Evolutionary conservation across 2,329 filamentous ascomycete genomes (phyloP), one percentile per base, ranked within the genome.

Genomic region (Phaeosphaeriaceae sp.): DNA sequence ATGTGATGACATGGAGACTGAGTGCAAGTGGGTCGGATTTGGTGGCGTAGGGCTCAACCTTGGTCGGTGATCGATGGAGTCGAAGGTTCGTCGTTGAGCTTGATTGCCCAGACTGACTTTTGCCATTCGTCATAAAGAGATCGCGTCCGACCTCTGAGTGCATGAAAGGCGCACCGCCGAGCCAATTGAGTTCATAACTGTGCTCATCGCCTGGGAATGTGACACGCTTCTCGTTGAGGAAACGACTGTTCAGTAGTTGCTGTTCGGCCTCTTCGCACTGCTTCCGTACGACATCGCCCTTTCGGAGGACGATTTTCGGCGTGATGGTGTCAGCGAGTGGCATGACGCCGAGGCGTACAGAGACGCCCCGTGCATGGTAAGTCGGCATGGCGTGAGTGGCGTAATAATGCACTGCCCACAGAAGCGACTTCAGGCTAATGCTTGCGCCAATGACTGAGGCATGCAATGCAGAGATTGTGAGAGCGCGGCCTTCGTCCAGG

Each of bases 91-190:
- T 28, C 17, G 40, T 2, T 2, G 49, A 11, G 15, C 6, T 11
- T 40, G 15, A 30, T 22, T 11, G 19, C 24, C 1, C 28, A 54
- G 44, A 15, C 17, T 50, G 32, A 24, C 30, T 30, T 28, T 52
- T 23, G 11, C 15, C 28, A 22, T 40, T 7, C 40, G 21, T 46
- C 30, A 15, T 7, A 17, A 50, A 46, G n/a, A 21, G 44, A 43
- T 28, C 52, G 24, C 15, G 23, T 19, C 64, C 58, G 3, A 61
- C 68, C n/a, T 71, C 66, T 0, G 68, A 69, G 49, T 77, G 74
- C 60, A 75, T 64, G 52, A 77, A 78, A 8, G 74, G 75, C 48
- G 67, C 69, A 11, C 65, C 52, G 2, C 64, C 67, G 7, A 77
- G 60, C 69, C 68, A 78, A 54, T 72, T 70, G 48, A 77, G 52